Base-by-base conservation (phyloP, 2,329 filamentous ascomycete genomes). In the Xylariomycetidae sp. region DNA sequence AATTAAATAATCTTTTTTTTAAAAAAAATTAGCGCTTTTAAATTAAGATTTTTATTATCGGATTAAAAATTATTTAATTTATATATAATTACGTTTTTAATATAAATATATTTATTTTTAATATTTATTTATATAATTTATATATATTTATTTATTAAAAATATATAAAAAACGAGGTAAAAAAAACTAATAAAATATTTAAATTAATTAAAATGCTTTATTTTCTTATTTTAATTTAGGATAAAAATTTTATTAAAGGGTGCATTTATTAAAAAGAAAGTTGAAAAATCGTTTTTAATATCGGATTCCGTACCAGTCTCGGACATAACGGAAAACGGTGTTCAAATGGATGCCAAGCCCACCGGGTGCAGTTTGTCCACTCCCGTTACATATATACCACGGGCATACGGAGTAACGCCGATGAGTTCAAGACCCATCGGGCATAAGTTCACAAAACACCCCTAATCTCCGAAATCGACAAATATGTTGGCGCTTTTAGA, bases 131-230 rank as follows among this genome's bases (percentile, higher is more conserved):
- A 31, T 13, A 30, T 6, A 16, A 16, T 30, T 31, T 18, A 18
- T 31, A 19, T 31, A 31, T 6, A 18, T 31, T 6, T 18, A 22
- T 18, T 31, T 31, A 6, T 16, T 18, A 5, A 31, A 18, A n/a
- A 16, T 18, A 16, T 30, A 30, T 16, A 18, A 31, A 31, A 19
- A 31, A 20, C 14, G 19, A 20, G 15, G 19, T 16, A 7, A 16
- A 19, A 31, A 31, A 19, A 7, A 31, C 23, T 16, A 6, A 31
- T 31, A 6, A 31, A 19, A 19, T 31, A 19, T 18, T 31, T 31
- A 31, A 16, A n/a, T 31, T 19, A 18, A 19, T 16, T 31, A 31
- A 31, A 18, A 31, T 20, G 15, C 23, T 19, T 6, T 18, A 18
- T 31, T 31, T 31, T 19, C 23, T 31, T 6, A 19, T 18, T 5